A percentile compares a stretch with the other conserved stretches of the same genome.
These are phyloP conservation scores for Vicia sativa DNA, from an alignment of 306 rosid species.

Conservation along the genomic window DNA sequence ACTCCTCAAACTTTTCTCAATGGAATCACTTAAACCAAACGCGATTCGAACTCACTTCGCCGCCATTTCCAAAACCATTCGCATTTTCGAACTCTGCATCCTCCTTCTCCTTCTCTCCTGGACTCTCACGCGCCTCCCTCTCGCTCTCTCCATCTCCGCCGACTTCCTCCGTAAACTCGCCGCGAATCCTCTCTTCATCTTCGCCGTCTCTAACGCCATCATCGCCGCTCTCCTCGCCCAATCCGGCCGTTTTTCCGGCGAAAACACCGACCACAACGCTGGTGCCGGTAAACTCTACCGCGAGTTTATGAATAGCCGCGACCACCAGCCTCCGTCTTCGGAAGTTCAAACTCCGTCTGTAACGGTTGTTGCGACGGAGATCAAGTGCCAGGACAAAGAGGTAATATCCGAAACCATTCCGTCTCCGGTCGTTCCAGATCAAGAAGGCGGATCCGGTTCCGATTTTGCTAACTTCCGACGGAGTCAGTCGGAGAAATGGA, in stretches of 20 bases:
- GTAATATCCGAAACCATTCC: conserved; percentile 48
- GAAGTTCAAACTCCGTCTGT: not conserved
- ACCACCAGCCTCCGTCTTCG: not conserved
- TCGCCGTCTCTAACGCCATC: conserved; percentile 77
- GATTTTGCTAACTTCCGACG: conserved; percentile 42
- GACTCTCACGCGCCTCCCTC: conserved; percentile 67
- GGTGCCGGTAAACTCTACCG: conserved; percentile 39
- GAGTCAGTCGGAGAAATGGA: conserved; percentile 60
- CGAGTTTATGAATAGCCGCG: conserved; percentile 20
- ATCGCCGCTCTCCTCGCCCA: conserved; percentile 66
- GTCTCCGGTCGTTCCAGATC: conserved; percentile 3
- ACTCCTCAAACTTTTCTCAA: not conserved
- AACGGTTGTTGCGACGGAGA: not conserved
- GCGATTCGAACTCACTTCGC: conserved; percentile 42
- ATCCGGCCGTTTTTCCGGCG: conserved; percentile 41
- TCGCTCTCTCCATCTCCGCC: conserved; percentile 53
- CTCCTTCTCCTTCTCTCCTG: conserved; percentile 51
- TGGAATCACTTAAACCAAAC: conserved; percentile 39
- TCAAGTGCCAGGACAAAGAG: conserved; percentile 63
- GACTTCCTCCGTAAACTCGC: conserved; percentile 45
- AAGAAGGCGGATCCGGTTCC: conserved; percentile 3
- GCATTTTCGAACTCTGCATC: conserved; percentile 51
- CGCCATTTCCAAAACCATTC: conserved; percentile 51
- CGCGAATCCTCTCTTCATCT: conserved; percentile 68
- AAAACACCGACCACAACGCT: not conserved